Evolutionary conservation across 495 filamentous ascomycete genomes (phyloP), one percentile per base, ranked within the genome.

Genomic region (Oleoguttula mirabilis): DNA sequence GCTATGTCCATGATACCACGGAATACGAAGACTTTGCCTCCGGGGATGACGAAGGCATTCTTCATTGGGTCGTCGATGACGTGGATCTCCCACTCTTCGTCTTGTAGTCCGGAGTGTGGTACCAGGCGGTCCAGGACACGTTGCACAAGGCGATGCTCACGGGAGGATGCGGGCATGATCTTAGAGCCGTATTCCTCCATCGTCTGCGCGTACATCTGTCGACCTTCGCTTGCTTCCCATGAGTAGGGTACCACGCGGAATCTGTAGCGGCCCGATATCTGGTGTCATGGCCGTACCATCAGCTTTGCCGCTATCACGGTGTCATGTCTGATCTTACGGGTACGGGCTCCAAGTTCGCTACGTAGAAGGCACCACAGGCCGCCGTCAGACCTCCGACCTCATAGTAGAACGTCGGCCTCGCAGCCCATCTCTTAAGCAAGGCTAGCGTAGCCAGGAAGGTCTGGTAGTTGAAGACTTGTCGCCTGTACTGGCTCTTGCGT

Each of bases 11-110:
- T 54, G 15, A 96, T 81, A 15, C 88, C 63, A 8, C 75, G 82
- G 50, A 81, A 93, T 4, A 96, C 88, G 53, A 95, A 94, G 14
- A 96, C 87, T 53, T 93, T 92, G 1, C 87, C 88, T 6, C 84
- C 86, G 2, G 88, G 88, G 28, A 94, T 67, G 0, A 96, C 88
- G 60, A 94, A 93, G 0, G 88, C 88, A 56, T 96, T 96, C 41
- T 57, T 59, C 58, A 66, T 50, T 19, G 69, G 62, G 39, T 80
- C 80, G 10, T 85, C 67, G 41, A 96, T 88, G 14, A 96, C 86
- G 63, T 76, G 71, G 10, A 94, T 77, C 62, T 87, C 82, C 88
- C 88, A 94, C 6, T 76, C 47, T 21, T 77, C 62, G 45, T 71
- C 65, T 17, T 67, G 59, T 56, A 88, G 62, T 0, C 77, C 78